These are phyloP conservation scores for Stachybotrys elegans DNA, from an alignment of 2,329 filamentous ascomycete species.

Conservation along the genomic window DNA sequence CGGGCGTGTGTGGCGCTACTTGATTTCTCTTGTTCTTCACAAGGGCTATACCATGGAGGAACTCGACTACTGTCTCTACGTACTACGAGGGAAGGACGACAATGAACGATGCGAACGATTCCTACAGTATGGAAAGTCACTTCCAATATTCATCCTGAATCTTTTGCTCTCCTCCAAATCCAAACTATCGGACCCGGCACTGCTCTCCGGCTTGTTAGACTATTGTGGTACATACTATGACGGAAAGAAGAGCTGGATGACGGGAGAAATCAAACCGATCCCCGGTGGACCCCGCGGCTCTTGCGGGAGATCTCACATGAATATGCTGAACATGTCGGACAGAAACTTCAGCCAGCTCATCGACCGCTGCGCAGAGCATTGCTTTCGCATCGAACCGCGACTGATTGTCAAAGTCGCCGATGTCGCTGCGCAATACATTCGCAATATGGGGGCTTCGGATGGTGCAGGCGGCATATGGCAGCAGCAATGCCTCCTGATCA, in stretches of 20 bases:
- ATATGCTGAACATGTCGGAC: constrained; percentile 13
- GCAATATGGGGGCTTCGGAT: no score
- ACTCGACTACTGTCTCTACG: constrained; percentile 20
- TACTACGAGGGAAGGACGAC: constrained; percentile 23
- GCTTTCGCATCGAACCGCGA: constrained; percentile 26
- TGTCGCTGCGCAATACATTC: constrained; percentile 20
- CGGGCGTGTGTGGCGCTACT: constrained; percentile 13
- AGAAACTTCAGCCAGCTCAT: constrained; percentile 19
- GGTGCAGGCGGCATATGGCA: constrained; percentile 18
- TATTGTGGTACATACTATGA: constrained; percentile 16
- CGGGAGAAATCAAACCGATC: neutral
- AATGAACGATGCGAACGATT: constrained; percentile 25
- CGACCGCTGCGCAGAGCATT: constrained; percentile 22
- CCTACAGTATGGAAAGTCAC: constrained; percentile 15
- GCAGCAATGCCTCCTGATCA: constrained; percentile 27
- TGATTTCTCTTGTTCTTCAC: constrained; percentile 12
- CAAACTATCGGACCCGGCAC: constrained; percentile 15
- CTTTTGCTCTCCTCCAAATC: constrained; percentile 23
- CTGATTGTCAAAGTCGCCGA: constrained; percentile 24
- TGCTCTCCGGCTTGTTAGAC: constrained; percentile 19
- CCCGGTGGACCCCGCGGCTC: no score
- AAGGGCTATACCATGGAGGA: constrained; percentile 15
- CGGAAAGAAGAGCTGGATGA: constrained; percentile 4
- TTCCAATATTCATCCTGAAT: constrained; percentile 23
- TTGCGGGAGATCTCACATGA: constrained; percentile 5